Evolutionary conservation across 2,329 filamentous ascomycete genomes (phyloP), one percentile per base, ranked within the genome.

Genomic region (Alternaria gansuensis): DNA sequence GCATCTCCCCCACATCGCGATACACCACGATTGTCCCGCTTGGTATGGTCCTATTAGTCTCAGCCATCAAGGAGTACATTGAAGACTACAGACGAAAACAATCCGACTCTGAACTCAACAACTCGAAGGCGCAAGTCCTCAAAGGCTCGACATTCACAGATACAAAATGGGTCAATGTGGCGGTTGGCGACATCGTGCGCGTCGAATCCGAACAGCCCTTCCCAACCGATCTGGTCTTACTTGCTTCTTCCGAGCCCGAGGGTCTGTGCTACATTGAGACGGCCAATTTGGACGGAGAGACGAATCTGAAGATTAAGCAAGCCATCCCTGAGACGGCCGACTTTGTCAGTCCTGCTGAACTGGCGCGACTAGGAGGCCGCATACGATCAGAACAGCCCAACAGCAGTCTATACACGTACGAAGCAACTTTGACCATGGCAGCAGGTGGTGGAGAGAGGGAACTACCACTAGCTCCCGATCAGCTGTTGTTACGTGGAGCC

Each of bases 251-350:
- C 6, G 96, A 99, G 76, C 96, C 95, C 1, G 95, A 99, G 81
- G 95, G 95, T 70, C 82, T 99, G 56, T 99, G 95, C 80, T 99
- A 99, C 77, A 98, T 99, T 74, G 95, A 99, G 80, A 99, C 95
- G 2, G 94, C 95, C 24, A 99, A 99, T 75, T 83, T 99, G 58
- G 95, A 99, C 71, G 95, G 95, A 68, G 95, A 99, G 80, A 99
- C 95, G 21, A 99, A 99, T 75, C 82, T 99, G 68, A 99, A 99
- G 81, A 97, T 99, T 81, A 99, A 99, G 81, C 95, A 99, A 81
- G 94, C 89, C 2, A 88, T 97, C 53, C 94, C 95, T 0, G 95
- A 99, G 81, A 99, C 95, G 0, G 88, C 90, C 13, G 84, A 90
- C 60, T 84, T 97, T 74, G 93, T 99, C 59, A 97, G 92, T 73